Conservation (phyloP, 2,329 filamentous ascomycete genomes). For the Fusarium torreyae region DNA sequence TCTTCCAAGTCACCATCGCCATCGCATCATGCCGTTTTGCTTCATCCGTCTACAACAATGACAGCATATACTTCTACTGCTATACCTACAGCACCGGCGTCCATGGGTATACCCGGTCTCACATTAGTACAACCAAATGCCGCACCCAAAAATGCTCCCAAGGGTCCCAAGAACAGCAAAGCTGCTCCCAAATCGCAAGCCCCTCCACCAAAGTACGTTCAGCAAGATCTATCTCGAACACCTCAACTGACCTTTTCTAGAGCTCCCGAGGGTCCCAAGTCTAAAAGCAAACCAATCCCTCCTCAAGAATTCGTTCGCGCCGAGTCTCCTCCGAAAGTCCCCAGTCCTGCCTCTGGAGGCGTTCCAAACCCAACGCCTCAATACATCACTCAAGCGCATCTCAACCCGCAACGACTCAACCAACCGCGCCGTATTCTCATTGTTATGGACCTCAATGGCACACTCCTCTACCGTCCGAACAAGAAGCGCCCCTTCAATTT, state of each 20-base stretch:
- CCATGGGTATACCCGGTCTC: constrained; percentile 39
- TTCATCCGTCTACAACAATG: constrained; percentile 22
- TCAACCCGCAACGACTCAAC: constrained; percentile 58
- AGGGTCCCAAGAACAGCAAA: constrained; percentile 1
- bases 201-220: constrained; percentile 12
- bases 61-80: constrained; percentile 17
- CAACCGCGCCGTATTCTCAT: constrained; percentile 78
- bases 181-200: background rate
- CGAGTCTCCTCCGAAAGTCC: constrained; percentile 33
- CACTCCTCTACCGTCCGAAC: constrained; percentile 80
- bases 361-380: constrained; percentile 71
- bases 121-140: constrained; percentile 24
- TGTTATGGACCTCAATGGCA: constrained; percentile 94
- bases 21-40: constrained; percentile 30
- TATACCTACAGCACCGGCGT: background rate
- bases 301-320: constrained; percentile 1
- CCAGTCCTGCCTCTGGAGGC: constrained; percentile 65
- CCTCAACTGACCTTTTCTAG: constrained; percentile 15
- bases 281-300: constrained; percentile 1
- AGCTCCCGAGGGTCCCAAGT: constrained; percentile 18
- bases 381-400: constrained; percentile 73
- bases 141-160: constrained; percentile 11
- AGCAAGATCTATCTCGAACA: background rate
- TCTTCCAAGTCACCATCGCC: background rate
- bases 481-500: constrained; percentile 66